phyloP scores from a whole-genome alignment of 2,329 filamentous ascomycete species.

The Alternaria atra region DNA sequence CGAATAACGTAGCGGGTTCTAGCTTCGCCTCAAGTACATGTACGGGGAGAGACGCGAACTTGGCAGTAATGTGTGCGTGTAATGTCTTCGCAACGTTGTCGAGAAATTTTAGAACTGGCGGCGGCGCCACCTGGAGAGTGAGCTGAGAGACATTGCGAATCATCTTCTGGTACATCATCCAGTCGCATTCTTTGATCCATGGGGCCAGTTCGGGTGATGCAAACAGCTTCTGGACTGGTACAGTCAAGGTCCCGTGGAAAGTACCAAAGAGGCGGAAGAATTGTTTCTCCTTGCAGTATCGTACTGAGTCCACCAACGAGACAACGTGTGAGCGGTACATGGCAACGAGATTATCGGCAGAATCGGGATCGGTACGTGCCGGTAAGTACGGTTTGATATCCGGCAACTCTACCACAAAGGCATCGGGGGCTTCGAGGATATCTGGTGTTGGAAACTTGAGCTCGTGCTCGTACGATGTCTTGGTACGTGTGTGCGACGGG shows the following conservation, averaged over 20 bases:
- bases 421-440: slow-evolving; percentile 67
- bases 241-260: slow-evolving; percentile 94
- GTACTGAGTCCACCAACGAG: slow-evolving; percentile 91
- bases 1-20: slow-evolving; percentile 87
- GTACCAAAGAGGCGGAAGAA: slow-evolving; percentile 95
- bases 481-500: slow-evolving; percentile 49
- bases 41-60: slow-evolving; percentile 82
- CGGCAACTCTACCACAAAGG: slow-evolving; percentile 81
- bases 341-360: slow-evolving; percentile 83
- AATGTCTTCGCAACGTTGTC: slow-evolving; percentile 85
- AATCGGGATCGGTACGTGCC: slow-evolving; percentile 81
- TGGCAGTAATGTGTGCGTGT: slow-evolving; percentile 81
- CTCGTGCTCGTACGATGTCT: slow-evolving; percentile 67
- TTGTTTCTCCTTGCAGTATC: slow-evolving; percentile 95
- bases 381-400: slow-evolving; percentile 84
- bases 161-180: slow-evolving; percentile 96
- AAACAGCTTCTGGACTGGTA: slow-evolving; percentile 93
- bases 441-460: slow-evolving; percentile 69
- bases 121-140: slow-evolving; percentile 89
- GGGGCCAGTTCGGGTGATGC: slow-evolving; percentile 80
- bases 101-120: slow-evolving; percentile 84
- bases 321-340: slow-evolving; percentile 95
- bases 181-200: slow-evolving; percentile 97
- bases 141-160: slow-evolving; percentile 89
- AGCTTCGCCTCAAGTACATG: slow-evolving; percentile 90